Evolutionary conservation across 495 filamentous ascomycete species (phyloP).

Genomic region (Daldinia loculata): DNA sequence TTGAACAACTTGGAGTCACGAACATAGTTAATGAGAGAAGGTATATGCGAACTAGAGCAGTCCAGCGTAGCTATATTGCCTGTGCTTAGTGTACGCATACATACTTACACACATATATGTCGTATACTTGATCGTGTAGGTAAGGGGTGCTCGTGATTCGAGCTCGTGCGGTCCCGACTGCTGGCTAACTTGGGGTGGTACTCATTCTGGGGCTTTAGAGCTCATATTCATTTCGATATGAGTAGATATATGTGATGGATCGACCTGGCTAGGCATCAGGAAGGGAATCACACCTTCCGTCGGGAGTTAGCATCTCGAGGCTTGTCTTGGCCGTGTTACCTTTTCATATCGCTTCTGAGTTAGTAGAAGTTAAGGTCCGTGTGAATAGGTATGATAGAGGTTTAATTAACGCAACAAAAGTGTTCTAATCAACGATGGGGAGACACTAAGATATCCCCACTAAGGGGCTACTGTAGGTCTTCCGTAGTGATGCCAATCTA

Average conservation of each 20-base stretch:
- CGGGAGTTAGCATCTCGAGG: slow-evolving; percentile 30
- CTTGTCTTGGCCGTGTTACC: slow-evolving; percentile 20
- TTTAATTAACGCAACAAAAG: neutral
- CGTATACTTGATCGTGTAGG: slow-evolving; percentile 3
- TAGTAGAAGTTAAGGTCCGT: neutral
- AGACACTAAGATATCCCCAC: neutral
- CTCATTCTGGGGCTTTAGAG: slow-evolving; percentile 8
- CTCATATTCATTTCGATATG: slow-evolving; percentile 11
- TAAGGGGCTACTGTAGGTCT: slow-evolving; percentile 14
- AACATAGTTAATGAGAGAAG: neutral
- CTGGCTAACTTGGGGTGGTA: neutral
- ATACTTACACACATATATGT: slow-evolving; percentile 2
- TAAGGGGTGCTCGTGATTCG: slow-evolving; percentile 6
- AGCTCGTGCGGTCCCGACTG: slow-evolving; percentile 1
- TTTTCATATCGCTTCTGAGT: slow-evolving; percentile 4
- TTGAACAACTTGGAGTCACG: neutral
- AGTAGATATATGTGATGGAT: neutral
- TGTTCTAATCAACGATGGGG: slow-evolving; percentile 13
- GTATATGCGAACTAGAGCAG: neutral
- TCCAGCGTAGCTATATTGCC: neutral
- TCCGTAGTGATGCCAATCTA: slow-evolving; percentile 2
- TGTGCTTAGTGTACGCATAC: slow-evolving; percentile 35
- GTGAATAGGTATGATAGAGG: neutral
- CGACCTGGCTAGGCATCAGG: neutral
- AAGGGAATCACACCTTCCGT: slow-evolving; percentile 36